Evolutionary conservation across 225 moss, liverwort and hornwort genomes (phyloP), one percentile per base, ranked within the genome.

Genomic region (Asterella californica): DNA sequence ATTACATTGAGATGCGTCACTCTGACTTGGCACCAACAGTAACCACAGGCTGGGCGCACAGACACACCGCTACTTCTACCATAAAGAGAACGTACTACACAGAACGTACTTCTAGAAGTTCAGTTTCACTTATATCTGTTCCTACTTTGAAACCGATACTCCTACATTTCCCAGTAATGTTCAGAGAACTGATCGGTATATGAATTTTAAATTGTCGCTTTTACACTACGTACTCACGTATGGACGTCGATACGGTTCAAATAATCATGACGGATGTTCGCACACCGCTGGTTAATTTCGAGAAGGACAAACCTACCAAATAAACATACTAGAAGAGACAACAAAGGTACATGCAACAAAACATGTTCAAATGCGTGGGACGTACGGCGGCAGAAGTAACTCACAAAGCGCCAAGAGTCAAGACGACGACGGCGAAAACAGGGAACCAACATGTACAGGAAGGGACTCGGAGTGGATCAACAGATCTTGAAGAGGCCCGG

Each of bases 351-450:
- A 69, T 42, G 3, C 42, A 42, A 42, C 3, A 42, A 42, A n/a
- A n/a, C n/a, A n/a, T 67, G 36, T 42, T 37, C 38, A 12, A 67
- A 2, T 21, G 4, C 29, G 38, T 21, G 38, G 42, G 37, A 22
- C 34, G 45, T 25, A 70, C 70, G 45, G 24, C 70, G 46, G 69
- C 69, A 22, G 0, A 19, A 73, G 29, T 10, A 15, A 73, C 91
- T 59, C 81, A 94, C 94, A 91, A 86, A 24, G 90, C 90, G 46
- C 85, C 77, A 53, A 88, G 71, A 3, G 90, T 82, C 54, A 92
- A 81, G 74, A 91, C 79, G 15, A 85, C 80, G 60, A 90, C 86
- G 52, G 85, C 57, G 10, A 92, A 68, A 68, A 86, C 85, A 33
- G 90, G 83, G 42, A 90, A 0, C 76, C 81, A 74, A 72, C n/a